Conservation (phyloP, 2,329 filamentous ascomycete species). For the Rhynchosporium secalis region DNA sequence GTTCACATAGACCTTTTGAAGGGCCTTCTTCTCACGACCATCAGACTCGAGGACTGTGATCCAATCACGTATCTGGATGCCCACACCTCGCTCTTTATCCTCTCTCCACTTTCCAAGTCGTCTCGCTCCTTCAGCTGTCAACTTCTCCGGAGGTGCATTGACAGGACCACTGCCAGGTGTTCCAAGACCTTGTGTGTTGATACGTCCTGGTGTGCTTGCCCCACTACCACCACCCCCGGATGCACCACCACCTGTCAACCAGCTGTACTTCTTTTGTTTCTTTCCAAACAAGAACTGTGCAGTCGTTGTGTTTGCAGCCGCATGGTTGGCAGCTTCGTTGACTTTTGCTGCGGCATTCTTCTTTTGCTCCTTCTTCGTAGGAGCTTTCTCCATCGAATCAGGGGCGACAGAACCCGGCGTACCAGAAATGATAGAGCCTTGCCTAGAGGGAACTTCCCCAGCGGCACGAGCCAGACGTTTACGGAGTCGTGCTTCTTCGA, state of each 20-base stretch:
- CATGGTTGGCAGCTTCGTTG: constrained; percentile 75
- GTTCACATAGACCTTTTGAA: constrained; percentile 48
- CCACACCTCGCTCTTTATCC: constrained; percentile 71
- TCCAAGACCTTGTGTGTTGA: constrained; percentile 41
- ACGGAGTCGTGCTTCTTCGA: constrained; percentile 69
- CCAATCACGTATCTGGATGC: constrained; percentile 84
- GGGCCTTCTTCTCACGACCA: constrained; percentile 62
- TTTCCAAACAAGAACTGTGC: constrained; percentile 67
- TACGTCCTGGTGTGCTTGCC: constrained; percentile 48
- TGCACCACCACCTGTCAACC: constrained; percentile 61
- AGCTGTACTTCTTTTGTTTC: constrained; percentile 68
- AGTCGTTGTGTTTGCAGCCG: constrained; percentile 80
- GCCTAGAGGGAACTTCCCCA: constrained; percentile 50
- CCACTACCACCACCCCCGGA: constrained; percentile 50
- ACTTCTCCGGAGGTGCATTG: constrained; percentile 41
- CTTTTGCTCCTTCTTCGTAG: constrained; percentile 86
- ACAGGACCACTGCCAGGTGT: constrained; percentile 42
- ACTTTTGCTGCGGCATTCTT: constrained; percentile 71
- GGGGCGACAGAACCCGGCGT: constrained; percentile 64
- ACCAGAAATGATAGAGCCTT: constrained; percentile 52
- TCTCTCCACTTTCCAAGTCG: constrained; percentile 77
- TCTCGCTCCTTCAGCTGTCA: constrained; percentile 60
- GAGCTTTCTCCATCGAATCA: constrained; percentile 65
- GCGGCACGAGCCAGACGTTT: constrained; percentile 66
- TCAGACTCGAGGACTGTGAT: constrained; percentile 78